Percentiles rank a stretch among this genome's conserved stretches.
phyloP scores from a whole-genome alignment of 139 green algal species.

The Chlorella sorokiniana region DNA sequence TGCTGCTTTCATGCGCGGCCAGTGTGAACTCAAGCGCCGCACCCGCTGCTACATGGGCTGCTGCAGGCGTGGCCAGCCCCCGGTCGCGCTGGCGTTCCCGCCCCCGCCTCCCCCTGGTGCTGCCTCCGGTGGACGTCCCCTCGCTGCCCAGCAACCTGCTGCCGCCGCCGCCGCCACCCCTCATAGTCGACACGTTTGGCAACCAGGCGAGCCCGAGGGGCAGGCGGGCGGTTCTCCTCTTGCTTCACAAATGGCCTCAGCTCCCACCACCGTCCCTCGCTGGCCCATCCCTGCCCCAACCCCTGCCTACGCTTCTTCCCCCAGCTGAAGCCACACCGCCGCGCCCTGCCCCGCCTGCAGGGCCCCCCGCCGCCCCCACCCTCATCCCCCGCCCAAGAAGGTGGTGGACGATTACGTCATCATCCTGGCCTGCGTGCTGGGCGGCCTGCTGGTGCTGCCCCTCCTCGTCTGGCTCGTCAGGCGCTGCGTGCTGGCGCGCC shows the following conservation, averaged over 20 bases:
- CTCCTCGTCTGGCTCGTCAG: conserved; percentile 16
- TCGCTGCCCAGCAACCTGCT: background rate
- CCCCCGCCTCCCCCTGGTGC: background rate
- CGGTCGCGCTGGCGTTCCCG: background rate
- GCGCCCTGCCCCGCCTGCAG: background rate
- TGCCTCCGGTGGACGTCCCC: conserved; percentile 7
- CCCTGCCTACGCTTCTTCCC: too few species aligned
- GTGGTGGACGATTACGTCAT: conserved; percentile 14
- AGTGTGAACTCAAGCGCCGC: too few species aligned
- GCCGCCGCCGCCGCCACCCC: too few species aligned
- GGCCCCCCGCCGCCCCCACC: background rate
- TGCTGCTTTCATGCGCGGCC: background rate
- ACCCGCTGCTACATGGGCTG: too few species aligned
- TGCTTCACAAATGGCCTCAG: too few species aligned
- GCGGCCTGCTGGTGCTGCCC: conserved; percentile 21
- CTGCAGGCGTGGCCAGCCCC: background rate
- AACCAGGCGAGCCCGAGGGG: too few species aligned
- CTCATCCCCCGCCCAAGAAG: background rate
- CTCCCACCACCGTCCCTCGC: too few species aligned
- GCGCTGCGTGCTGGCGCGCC: conserved; percentile 11
- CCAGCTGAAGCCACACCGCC: too few species aligned
- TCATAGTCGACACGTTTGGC: too few species aligned
- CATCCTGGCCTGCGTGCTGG: conserved; percentile 33
- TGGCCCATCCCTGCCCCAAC: too few species aligned
- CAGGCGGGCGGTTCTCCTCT: too few species aligned